phyloP scores from a whole-genome alignment of 176 grass and related monocot species.

The Aegilops longissima region DNA sequence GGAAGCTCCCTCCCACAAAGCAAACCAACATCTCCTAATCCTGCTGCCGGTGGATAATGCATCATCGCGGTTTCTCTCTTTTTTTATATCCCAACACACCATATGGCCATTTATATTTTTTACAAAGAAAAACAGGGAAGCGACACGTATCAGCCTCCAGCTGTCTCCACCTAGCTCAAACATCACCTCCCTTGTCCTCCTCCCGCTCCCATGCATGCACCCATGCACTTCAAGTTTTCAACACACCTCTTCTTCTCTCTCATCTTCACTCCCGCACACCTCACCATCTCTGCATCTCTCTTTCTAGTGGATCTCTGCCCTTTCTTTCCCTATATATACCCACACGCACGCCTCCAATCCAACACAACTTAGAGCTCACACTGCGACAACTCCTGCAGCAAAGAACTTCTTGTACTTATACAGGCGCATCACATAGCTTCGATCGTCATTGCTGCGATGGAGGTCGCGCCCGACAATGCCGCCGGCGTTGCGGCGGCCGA shows the following conservation, averaged over 20 bases:
- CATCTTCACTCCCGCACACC: not conserved
- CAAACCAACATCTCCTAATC: slow-evolving; percentile 36
- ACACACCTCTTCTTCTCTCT: not conserved
- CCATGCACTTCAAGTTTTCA: slow-evolving; percentile 22
- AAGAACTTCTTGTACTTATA: not conserved
- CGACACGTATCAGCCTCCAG: slow-evolving; percentile 54
- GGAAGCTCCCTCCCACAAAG: slow-evolving; percentile 29
- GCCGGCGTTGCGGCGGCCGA: not conserved
- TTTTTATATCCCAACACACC: slow-evolving; percentile 3
- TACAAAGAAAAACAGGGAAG: not conserved
- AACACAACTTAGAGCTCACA: slow-evolving; percentile 21
- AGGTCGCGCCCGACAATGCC: slow-evolving; percentile 1
- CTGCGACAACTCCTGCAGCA: not conserved
- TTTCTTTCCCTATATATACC: slow-evolving; percentile 8
- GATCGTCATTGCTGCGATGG: slow-evolving; percentile 1
- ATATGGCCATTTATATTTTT: not conserved
- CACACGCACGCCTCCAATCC: slow-evolving; percentile 8
- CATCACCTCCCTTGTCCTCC: slow-evolving; percentile 24
- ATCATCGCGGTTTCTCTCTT: slow-evolving; percentile 11
- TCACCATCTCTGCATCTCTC: not conserved
- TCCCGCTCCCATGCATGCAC: slow-evolving; percentile 29
- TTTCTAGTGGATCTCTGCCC: not conserved
- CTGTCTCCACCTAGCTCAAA: slow-evolving; percentile 46
- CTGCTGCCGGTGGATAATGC: slow-evolving; percentile 46
- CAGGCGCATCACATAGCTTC: too few species aligned